Evolutionary conservation across 2,329 filamentous ascomycete genomes (phyloP), one percentile per base, ranked within the genome.

Genomic region (Stachybotrys echinatus): DNA sequence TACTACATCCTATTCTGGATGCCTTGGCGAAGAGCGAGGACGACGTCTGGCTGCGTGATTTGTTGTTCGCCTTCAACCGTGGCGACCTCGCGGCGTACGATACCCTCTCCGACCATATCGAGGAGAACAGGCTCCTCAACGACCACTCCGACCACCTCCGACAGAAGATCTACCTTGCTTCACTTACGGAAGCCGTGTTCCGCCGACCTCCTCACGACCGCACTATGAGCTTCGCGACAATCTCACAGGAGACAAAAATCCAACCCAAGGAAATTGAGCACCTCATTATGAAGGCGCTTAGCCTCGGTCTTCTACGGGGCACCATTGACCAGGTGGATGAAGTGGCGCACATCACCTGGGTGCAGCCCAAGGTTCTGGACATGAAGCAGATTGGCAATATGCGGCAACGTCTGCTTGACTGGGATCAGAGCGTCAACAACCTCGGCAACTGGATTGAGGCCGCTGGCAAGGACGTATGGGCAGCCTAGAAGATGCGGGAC

Each of bases 251-350:
- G 75, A 99, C 94, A 4, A 95, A 96, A 72, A 92, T 99, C 47
- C 81, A 84, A 59, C 83, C 85, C 3, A 84, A 94, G 62, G 90
- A 97, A 74, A 97, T 99, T 59, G 94, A 99, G 77, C 92, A 97
- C 68, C 75, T 99, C 56, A 88, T 99, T 62, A 99, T 99, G 94
- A 97, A 96, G 78, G 94, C 94, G n/a, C 73, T 99, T 61, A 96
- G 92, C 64, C 72, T 99, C 59, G 94, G 94, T 1, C 76, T 99
- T 59, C 75, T 99, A 58, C 83, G 87, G 58, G 94, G 94, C 43
- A 94, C 88, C 50, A 97, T 99, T 61, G 94, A 99, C 68, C 92
- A 99, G 74, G 94, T 99, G 27, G 90, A 90, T 45, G 87, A 92
- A 70, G 84, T 97, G 58, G 94, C 94, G 42, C 84, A 92, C 66